These are phyloP conservation scores for Scheffersomyces titani DNA, from an alignment of 1,139 yeast genomes.

Conservation along the genomic window DNA sequence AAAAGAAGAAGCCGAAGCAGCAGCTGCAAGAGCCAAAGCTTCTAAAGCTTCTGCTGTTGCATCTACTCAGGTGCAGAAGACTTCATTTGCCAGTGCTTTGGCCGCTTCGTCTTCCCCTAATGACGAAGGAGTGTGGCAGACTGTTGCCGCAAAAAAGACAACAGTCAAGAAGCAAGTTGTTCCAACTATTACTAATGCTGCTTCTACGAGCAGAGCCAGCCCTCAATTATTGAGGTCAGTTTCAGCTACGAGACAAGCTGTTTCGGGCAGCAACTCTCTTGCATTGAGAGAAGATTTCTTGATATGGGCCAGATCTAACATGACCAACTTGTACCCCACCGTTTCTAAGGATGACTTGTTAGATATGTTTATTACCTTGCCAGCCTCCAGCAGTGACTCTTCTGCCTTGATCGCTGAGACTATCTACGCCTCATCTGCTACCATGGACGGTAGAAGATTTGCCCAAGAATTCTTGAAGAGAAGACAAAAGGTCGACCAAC, in stretches of 20 bases:
- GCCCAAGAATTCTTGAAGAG: slow-evolving; percentile 86
- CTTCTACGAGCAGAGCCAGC: slow-evolving; percentile 28
- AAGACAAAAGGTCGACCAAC: slow-evolving; percentile 68
- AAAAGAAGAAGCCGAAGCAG: slow-evolving; percentile 45
- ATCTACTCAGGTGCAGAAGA: slow-evolving; percentile 11
- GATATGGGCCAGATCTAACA: slow-evolving; percentile 79
- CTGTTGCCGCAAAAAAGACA: slow-evolving; percentile 32
- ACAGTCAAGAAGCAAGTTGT: slow-evolving; percentile 24
- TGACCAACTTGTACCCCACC: slow-evolving; percentile 71
- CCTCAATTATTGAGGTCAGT: slow-evolving; percentile 52
- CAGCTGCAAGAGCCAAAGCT: slow-evolving; percentile 30
- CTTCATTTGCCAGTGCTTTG: slow-evolving; percentile 22
- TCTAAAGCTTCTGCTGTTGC: slow-evolving; percentile 17
- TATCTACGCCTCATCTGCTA: slow-evolving; percentile 83
- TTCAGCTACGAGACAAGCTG: slow-evolving; percentile 35
- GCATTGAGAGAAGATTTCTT: slow-evolving; percentile 64
- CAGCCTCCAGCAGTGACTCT: slow-evolving; percentile 65
- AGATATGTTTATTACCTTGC: slow-evolving; percentile 78
- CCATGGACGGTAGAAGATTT: slow-evolving; percentile 94
- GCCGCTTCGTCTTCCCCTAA: slow-evolving; percentile 22
- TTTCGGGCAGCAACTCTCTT: slow-evolving; percentile 28
- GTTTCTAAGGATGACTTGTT: slow-evolving; percentile 77
- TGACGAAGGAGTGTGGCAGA: slow-evolving; percentile 49
- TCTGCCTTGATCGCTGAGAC: slow-evolving; percentile 90
- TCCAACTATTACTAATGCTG: slow-evolving; percentile 21